Base-by-base conservation (phyloP, 352 stramenopile species). In the Phytophthora agathidicida region DNA sequence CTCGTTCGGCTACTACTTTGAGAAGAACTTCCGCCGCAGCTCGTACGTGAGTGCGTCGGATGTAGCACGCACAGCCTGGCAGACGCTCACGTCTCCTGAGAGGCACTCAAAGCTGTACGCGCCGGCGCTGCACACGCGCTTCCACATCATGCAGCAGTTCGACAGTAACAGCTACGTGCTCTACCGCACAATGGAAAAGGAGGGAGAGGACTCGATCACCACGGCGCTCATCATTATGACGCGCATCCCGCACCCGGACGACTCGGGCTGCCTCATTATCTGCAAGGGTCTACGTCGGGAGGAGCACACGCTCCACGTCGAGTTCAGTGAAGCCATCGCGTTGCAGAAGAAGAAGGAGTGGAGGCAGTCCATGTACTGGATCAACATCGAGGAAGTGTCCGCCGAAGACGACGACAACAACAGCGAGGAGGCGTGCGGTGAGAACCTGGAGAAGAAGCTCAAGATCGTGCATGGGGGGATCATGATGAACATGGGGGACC, bases 401-500 rank as follows among this genome's bases (percentile, higher is more conserved):
- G 28, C 31, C 5, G 39, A n/a, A n/a, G n/a, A 47, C 14, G 59
- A 66, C 32, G 41, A 60, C 28, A 55, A 64, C 45, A 63, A 53
- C 26, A 53, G 38, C 22, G 49, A 66, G 16, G 64, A 62, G 13
- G 19, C 30, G 9, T 38, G 26, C 20, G 37, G 8, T 7, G 28
- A 58, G 19, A 53, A 48, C 26, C 27, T 59, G 50, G 48, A 67
- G 20, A 65, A 61, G 41, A 57, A 58, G 42, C 54, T 73, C 31
- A 68, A 63, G 48, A 60, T 83, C n/a, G 73, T 77, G 17, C 73
- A 83, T 38, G 73, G 73, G 47, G 73, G 73, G 43, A 79, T 79
- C 46, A 83, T 83, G 73, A 83, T 80, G 48, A 80, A 83, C 59
- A 83, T 83, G 73, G 73, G 73, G 41, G 71, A 83, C 44, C 73